A percentile compares a stretch with the other conserved stretches of the same genome.
Evolutionary conservation across 73 alveolate species (phyloP).

Genomic region (Symbiodinium natans): DNA sequence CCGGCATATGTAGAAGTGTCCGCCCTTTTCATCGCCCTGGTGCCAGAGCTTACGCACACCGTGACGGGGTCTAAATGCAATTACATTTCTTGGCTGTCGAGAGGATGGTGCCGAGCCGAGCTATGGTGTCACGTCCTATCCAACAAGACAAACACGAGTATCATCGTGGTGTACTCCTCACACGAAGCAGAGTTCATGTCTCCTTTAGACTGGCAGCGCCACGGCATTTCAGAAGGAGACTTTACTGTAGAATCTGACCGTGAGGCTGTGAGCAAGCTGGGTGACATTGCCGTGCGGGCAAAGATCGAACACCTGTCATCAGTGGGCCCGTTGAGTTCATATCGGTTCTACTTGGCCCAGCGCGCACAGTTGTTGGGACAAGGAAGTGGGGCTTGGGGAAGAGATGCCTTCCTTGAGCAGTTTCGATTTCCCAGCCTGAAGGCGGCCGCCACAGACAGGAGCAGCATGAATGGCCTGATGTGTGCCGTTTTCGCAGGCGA

Average conservation of each 20-base stretch:
- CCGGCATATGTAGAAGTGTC: constrained; percentile 58
- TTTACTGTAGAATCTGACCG: constrained; percentile 55
- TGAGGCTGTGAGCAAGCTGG: constrained; percentile 42
- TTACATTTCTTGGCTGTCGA: constrained; percentile 33
- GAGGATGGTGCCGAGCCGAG: constrained; percentile 85
- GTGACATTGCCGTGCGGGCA: constrained; percentile 47
- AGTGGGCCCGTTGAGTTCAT: constrained; percentile 39
- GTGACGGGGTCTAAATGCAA: constrained; percentile 43
- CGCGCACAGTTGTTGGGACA: constrained; percentile 43
- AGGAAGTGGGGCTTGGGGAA: not conserved
- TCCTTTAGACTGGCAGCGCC: constrained; percentile 24
- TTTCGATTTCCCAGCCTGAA: constrained; percentile 45
- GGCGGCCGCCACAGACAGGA: not conserved
- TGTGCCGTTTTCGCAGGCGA: constrained; percentile 69
- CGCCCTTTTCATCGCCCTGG: constrained; percentile 53
- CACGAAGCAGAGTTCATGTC: constrained; percentile 61
- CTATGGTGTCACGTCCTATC: constrained; percentile 80
- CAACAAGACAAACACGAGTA: constrained; percentile 44
- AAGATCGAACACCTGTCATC: constrained; percentile 57
- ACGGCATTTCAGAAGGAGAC: not conserved
- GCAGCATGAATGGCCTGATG: constrained; percentile 45
- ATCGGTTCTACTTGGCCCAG: constrained; percentile 45
- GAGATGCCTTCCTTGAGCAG: constrained; percentile 18
- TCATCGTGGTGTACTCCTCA: constrained; percentile 30
- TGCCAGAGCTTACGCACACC: constrained; percentile 42